Evolutionary conservation across 257 asterid species (phyloP).

Genomic region (Anisodus acutangulus): DNA sequence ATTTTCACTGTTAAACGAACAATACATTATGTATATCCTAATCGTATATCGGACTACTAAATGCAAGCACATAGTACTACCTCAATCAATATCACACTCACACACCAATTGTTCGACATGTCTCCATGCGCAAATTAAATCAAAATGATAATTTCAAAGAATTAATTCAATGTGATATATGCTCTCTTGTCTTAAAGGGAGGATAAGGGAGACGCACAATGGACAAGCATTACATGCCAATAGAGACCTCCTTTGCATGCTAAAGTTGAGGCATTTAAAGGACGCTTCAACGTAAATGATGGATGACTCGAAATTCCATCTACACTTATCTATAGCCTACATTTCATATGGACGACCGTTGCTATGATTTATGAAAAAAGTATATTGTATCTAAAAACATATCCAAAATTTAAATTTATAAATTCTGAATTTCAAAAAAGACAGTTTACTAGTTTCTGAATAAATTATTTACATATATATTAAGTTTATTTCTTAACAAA

Average conservation of each 20-base stretch:
- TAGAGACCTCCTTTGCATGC: slow-evolving; percentile 32
- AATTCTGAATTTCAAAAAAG: neutral
- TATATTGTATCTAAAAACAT: no score
- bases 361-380: neutral
- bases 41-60: neutral
- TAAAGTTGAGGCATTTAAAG: slow-evolving; percentile 36
- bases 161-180: slow-evolving; percentile 28
- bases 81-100: neutral
- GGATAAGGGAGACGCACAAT: neutral
- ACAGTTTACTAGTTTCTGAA: neutral
- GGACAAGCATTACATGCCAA: neutral
- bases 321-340: neutral
- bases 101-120: neutral
- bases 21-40: no score
- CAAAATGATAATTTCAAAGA: neutral
- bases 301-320: slow-evolving; percentile 15
- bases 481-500: neutral
- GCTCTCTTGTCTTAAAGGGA: slow-evolving; percentile 6
- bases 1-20: no score
- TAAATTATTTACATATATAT: neutral
- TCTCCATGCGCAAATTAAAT: slow-evolving; percentile 17
- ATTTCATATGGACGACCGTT: neutral
- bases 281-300: neutral
- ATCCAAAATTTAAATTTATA: no score
- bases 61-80: neutral